Conservation (phyloP, 2,329 filamentous ascomycete genomes). For the Thelonectria olida region DNA sequence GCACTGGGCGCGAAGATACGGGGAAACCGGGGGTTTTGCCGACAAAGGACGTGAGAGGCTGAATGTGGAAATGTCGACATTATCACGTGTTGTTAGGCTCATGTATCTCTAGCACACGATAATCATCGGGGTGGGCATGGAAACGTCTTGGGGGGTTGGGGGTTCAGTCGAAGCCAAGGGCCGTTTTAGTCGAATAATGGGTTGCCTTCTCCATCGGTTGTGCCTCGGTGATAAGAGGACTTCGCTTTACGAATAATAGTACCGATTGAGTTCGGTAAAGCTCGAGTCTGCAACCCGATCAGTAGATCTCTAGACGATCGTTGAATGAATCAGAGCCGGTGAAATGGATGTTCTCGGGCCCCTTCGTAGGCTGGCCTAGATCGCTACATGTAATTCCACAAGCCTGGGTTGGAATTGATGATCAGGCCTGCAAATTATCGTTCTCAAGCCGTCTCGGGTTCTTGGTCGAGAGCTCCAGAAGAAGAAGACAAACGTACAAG, state of each 20-base stretch:
- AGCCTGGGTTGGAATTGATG: no score
- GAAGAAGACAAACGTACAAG: no score
- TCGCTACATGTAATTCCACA: no score
- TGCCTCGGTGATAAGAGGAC: neutral
- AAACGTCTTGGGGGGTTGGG: neutral
- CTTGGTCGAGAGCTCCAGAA: no score
- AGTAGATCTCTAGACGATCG: no score
- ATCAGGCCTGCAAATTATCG: no score
- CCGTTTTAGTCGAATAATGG: neutral
- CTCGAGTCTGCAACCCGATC: no score
- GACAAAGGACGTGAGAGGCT: neutral
- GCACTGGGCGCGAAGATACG: neutral
- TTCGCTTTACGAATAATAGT: neutral
- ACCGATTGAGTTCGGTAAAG: no score
- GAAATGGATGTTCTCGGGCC: no score
- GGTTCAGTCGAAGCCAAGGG: neutral
- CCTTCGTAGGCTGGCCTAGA: no score
- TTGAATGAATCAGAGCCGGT: no score
- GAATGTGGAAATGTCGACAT: neutral
- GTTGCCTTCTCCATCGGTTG: neutral
- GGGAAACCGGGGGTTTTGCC: neutral
- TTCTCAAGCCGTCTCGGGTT: no score
- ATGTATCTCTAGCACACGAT: conserved; percentile 19
- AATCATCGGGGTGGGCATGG: conserved; percentile 1
- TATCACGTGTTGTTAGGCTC: conserved; percentile 18